Percentiles rank a stretch among this genome's conserved stretches.
Conservation (phyloP, 306 rosid species). For the Rosa persica region DNA sequence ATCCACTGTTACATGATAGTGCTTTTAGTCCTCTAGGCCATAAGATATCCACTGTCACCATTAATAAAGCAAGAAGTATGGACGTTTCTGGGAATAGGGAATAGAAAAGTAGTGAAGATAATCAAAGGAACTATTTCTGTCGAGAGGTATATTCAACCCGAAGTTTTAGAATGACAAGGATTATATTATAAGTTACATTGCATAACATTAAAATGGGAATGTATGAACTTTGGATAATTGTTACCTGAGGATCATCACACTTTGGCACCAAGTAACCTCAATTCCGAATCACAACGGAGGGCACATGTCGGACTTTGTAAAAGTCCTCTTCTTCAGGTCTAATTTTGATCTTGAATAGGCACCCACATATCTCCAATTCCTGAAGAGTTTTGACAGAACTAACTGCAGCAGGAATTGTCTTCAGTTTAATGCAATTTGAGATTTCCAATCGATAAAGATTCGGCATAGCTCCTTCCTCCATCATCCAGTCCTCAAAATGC, state of each 20-base stretch:
- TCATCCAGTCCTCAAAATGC: conserved; percentile 14
- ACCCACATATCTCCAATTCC: conserved; percentile 9
- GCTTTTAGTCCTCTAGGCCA: too few species aligned
- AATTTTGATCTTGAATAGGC: neutral
- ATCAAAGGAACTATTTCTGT: too few species aligned
- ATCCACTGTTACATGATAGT: too few species aligned
- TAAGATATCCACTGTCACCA: too few species aligned
- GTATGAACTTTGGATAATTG: neutral
- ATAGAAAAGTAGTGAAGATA: too few species aligned
- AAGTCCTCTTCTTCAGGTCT: neutral
- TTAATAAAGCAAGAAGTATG: too few species aligned
- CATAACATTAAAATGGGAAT: neutral
- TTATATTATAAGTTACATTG: neutral
- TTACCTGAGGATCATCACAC: neutral
- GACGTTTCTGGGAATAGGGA: too few species aligned
- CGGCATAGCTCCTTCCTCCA: conserved; percentile 6
- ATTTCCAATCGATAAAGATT: conserved; percentile 12
- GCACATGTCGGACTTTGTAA: neutral
- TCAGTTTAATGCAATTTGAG: conserved; percentile 5
- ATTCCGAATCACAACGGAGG: neutral
- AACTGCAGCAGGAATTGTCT: neutral
- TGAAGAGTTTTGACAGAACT: conserved; percentile 3
- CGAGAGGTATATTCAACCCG: too few species aligned
- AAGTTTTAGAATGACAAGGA: neutral
- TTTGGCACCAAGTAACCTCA: neutral